These are phyloP conservation scores for Suhomyces chickasaworum DNA, from an alignment of 1,139 yeast species.

Conservation along the genomic window DNA sequence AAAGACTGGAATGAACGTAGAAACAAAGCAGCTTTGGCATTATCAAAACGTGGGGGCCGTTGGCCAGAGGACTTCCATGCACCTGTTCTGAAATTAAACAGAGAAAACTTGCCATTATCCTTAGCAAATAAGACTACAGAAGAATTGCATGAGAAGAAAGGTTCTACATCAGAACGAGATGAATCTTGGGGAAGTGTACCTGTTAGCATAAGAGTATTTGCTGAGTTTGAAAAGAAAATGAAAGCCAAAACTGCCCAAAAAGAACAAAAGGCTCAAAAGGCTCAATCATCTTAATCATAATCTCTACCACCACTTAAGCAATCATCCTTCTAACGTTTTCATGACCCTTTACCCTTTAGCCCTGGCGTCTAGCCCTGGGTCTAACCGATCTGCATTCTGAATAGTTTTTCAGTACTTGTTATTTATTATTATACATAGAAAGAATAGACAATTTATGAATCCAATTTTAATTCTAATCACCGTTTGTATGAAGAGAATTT, in stretches of 20 bases:
- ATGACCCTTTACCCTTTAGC: slow-evolving; percentile 2
- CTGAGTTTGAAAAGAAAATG: slow-evolving; percentile 73
- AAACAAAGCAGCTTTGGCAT: slow-evolving; percentile 57
- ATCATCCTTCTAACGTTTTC: not conserved
- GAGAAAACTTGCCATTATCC: slow-evolving; percentile 38
- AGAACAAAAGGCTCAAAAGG: too few relatives aligned
- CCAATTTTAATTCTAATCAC: not conserved
- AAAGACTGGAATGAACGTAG: slow-evolving; percentile 75
- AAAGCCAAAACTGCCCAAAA: too few relatives aligned
- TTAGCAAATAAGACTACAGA: slow-evolving; percentile 19
- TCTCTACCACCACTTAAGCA: not conserved
- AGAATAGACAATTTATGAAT: slow-evolving; percentile 4
- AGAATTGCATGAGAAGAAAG: slow-evolving; percentile 15
- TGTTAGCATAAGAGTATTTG: slow-evolving; percentile 74
- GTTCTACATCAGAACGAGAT: slow-evolving; percentile 23
- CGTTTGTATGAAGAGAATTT: not conserved
- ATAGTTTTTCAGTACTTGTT: not conserved
- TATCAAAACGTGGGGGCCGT: slow-evolving; percentile 50
- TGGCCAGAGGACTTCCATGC: slow-evolving; percentile 88
- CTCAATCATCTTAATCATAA: not conserved
- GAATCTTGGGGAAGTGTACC: slow-evolving; percentile 72
- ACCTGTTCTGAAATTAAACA: slow-evolving; percentile 46
- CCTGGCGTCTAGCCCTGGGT: too few relatives aligned
- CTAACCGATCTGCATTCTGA: slow-evolving; percentile 2
- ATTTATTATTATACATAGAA: slow-evolving; percentile 8